phyloP scores from a whole-genome alignment of 179 eudicot genomes.

The Drosera spatulata region DNA sequence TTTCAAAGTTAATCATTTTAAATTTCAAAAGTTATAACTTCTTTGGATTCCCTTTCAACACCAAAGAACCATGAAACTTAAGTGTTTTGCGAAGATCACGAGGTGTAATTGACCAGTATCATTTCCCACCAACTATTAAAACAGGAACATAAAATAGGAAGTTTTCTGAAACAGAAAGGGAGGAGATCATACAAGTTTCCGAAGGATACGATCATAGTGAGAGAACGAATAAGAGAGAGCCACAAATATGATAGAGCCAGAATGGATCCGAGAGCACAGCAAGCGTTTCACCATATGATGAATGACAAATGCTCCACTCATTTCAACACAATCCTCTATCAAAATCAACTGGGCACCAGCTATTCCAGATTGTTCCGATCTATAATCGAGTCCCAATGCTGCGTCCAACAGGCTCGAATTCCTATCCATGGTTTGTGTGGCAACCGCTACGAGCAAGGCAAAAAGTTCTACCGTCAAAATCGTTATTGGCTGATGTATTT shows the following conservation, averaged over 20 bases:
- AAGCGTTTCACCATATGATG: constrained; percentile 68
- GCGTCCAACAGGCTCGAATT: constrained; percentile 36
- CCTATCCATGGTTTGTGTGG: constrained; percentile 19
- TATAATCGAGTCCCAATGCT: constrained; percentile 22
- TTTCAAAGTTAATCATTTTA: no score
- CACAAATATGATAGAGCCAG: constrained; percentile 41
- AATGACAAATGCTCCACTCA: constrained; percentile 70
- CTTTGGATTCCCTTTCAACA: no score
- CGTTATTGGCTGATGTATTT: no score
- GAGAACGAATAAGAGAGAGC: constrained; percentile 82
- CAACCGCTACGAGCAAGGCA: no score
- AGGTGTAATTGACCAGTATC: no score
- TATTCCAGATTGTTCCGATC: constrained; percentile 4
- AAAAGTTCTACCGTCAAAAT: no score
- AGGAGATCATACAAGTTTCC: constrained; percentile 49
- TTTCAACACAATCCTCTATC: constrained; percentile 73
- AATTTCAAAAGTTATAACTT: no score
- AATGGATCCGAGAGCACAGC: constrained; percentile 27
- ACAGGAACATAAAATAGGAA: neutral
- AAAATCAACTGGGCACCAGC: constrained; percentile 22
- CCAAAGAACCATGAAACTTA: no score
- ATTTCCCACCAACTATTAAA: neutral
- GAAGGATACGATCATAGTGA: constrained; percentile 83
- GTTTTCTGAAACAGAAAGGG: neutral
- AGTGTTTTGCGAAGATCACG: no score